Conservation (phyloP, 2,329 filamentous ascomycete species). For the Teratosphaeria zuluensis region DNA sequence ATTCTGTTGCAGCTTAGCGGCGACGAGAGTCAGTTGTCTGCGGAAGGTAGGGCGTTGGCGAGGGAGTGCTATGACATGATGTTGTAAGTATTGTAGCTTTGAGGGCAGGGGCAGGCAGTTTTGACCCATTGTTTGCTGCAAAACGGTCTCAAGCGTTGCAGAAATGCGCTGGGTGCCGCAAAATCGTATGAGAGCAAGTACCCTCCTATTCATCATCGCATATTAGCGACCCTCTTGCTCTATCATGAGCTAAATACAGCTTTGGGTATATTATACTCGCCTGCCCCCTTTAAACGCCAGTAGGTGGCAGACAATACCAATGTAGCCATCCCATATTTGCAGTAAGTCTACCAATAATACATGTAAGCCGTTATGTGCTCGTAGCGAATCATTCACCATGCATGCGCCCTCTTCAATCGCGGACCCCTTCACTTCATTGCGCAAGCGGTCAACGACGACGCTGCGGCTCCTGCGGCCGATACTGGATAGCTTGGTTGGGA, state of each 20-base stretch:
- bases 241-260: background rate
- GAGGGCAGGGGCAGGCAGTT: background rate
- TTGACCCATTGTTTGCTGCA: background rate
- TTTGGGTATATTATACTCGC: background rate
- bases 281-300: background rate
- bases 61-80: background rate
- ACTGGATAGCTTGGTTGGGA: constrained; percentile 14
- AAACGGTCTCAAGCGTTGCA: background rate
- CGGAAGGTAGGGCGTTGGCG: background rate
- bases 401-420: background rate
- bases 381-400: background rate
- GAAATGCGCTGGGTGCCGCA: too few species aligned
- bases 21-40: too few species aligned
- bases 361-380: background rate
- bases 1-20: too few species aligned
- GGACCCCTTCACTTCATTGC: background rate
- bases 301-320: background rate
- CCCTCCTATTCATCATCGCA: background rate
- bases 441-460: background rate
- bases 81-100: background rate
- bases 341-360: background rate
- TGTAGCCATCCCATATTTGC: background rate
- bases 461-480: constrained; percentile 5
- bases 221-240: background rate
- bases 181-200: background rate